Evolutionary conservation across 345 rosid genomes (phyloP), one percentile per base, ranked within the genome.

Genomic region (Populus euphratica): DNA sequence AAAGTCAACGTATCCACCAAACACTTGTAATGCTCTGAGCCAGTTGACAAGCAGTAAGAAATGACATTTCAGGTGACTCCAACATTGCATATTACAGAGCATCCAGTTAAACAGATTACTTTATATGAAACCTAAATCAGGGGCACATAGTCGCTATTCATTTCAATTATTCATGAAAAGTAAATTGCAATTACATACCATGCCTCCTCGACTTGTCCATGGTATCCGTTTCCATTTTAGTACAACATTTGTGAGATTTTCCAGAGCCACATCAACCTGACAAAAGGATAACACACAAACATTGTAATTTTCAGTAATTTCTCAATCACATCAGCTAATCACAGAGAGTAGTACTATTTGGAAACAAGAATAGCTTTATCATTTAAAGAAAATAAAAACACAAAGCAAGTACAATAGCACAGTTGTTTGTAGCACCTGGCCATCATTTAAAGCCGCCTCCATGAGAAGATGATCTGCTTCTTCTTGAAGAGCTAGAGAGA

Each of bases 121-220:
- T 25, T 20, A 72, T 21, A 72, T 31, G 21, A 20, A 11, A 5
- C 8, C 2, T 31, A 65, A 71, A 41, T 59, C 68, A 16, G 62
- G 18, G 56, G 10, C 38, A 27, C 27, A 73, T 35, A 41, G 35
- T 61, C 31, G 3, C 31, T 54, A 27, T 31, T 20, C n/a, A 67
- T 43, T 74, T 36, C 29, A 21, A 47, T 44, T 44, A 35, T 43
- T 50, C 64, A 70, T 36, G 69, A 76, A 64, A 66, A 71, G 20
- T 70, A 41, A 54, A 78, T 44, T 47, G 23, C n/a, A 44, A 72
- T 70, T 69, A 52, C 89, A 74, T 91, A 91, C 92, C 92, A 87
- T 83, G 86, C 96, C 94, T 76, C 92, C 97, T 81, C 91, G 85
- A 82, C 88, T 87, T n/a, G 90, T 87, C 97, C 96, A 93, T 11